Evolutionary conservation across 202 grass and related monocot genomes (phyloP).

Genomic region (Digitaria exilis): DNA sequence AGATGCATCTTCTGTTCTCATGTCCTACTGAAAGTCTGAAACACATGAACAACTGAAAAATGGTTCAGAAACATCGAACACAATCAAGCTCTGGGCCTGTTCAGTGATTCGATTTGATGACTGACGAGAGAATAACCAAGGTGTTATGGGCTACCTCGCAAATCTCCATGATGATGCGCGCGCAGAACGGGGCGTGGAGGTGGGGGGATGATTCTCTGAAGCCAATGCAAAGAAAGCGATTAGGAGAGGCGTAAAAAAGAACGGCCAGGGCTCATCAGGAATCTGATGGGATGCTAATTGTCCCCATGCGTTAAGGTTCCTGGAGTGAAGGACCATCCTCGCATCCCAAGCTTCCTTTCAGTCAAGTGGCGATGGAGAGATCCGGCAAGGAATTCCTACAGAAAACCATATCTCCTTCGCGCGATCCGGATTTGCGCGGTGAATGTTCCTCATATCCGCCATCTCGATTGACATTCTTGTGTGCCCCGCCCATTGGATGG

Average conservation of each 20-base stretch:
- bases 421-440: constrained; percentile 53
- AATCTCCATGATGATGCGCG: background rate
- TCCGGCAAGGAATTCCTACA: background rate
- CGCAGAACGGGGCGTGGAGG: background rate
- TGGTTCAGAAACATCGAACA: background rate
- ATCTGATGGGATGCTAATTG: constrained; percentile 62
- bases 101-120: constrained; percentile 19
- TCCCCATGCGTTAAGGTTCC: constrained; percentile 45
- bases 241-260: constrained; percentile 54
- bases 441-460: constrained; percentile 55
- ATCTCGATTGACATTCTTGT: constrained; percentile 26
- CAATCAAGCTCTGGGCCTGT: background rate
- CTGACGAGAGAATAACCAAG: no score
- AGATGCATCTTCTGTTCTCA: background rate
- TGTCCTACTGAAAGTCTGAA: background rate
- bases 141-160: constrained; percentile 9
- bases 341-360: constrained; percentile 15
- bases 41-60: constrained; percentile 22
- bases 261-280: constrained; percentile 57
- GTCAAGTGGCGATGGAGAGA: constrained; percentile 1
- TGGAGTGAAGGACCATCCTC: constrained; percentile 39
- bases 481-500: constrained; percentile 16
- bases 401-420: constrained; percentile 40
- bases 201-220: constrained; percentile 42
- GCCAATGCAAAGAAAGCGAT: background rate